Percentiles rank a stretch among this genome's conserved stretches.
Conservation (phyloP, 371 early-diverging fungal genomes). For the Syncephalastrum contaminatum region DNA sequence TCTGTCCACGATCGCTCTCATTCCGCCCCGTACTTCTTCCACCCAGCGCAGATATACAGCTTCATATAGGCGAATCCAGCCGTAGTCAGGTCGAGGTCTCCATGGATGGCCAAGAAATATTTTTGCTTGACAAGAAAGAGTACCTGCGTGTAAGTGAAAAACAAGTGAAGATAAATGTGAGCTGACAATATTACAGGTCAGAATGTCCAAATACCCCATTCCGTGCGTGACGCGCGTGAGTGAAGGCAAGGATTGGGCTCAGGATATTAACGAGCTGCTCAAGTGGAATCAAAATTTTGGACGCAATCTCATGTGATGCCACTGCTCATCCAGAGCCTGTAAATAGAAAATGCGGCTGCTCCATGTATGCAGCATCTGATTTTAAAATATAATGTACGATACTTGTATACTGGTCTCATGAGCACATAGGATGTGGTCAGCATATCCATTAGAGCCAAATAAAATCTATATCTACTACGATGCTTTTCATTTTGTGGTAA, state of each 20-base stretch:
- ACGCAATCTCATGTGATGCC: conserved; percentile 17
- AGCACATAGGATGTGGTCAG: too few relatives aligned
- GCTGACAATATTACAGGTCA: conserved; percentile 32
- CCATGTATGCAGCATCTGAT: too few relatives aligned
- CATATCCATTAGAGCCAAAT: too few relatives aligned
- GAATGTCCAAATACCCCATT: conserved; percentile 77
- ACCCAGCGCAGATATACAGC: conserved; percentile 60
- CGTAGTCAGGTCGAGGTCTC: conserved; percentile 68
- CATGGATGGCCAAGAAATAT: conserved; percentile 73
- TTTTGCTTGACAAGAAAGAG: conserved; percentile 65
- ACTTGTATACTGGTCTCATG: too few relatives aligned
- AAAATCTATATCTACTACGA: too few relatives aligned
- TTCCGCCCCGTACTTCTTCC: conserved; percentile 93
- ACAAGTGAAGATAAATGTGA: neutral
- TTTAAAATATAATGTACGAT: too few relatives aligned
- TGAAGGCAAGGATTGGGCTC: conserved; percentile 70
- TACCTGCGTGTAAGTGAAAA: conserved; percentile 55
- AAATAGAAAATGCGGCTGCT: too few relatives aligned
- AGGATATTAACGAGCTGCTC: conserved; percentile 78
- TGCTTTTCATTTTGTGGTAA: too few relatives aligned
- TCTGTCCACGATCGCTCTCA: conserved; percentile 93
- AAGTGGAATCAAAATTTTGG: conserved; percentile 84
- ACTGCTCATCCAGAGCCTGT: too few relatives aligned
- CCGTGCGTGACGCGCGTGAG: conserved; percentile 72
- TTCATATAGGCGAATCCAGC: conserved; percentile 64